Percentiles rank a stretch among this genome's conserved stretches.
These are phyloP conservation scores for Macrophomina tecta DNA, from an alignment of 2,329 filamentous ascomycete genomes.

Conservation along the genomic window DNA sequence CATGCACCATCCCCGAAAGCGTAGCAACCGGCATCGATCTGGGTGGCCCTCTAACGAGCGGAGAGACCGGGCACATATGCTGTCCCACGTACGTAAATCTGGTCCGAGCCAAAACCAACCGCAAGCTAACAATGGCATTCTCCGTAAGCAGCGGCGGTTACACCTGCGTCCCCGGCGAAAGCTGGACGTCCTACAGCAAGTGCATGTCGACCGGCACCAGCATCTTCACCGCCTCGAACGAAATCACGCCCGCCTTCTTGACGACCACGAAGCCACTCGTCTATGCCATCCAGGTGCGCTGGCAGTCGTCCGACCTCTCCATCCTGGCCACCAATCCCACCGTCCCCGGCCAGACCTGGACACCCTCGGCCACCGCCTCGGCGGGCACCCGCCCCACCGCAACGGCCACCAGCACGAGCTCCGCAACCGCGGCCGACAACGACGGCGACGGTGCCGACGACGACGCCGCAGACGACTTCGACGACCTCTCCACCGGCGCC, in stretches of 20 bases:
- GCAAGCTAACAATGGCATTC: neutral
- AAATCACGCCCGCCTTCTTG: neutral
- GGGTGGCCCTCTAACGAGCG: neutral
- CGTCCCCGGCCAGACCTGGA: conserved; percentile 1
- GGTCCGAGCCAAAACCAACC: neutral
- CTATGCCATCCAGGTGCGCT: conserved; percentile 19
- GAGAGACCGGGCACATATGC: conserved; percentile 14
- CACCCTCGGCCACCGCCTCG: neutral
- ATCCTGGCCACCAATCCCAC: conserved; percentile 14
- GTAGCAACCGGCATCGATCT: neutral
- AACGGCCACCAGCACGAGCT: neutral
- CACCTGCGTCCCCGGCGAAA: neutral
- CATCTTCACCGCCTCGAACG: neutral
- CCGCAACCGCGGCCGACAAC: neutral
- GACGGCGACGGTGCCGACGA: neutral
- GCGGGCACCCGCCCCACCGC: neutral
- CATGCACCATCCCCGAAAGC: neutral
- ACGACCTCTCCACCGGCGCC: neutral
- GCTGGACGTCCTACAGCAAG: neutral
- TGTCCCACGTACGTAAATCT: conserved; percentile 6
- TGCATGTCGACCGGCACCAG: neutral
- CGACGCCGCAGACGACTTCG: neutral
- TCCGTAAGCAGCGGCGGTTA: neutral
- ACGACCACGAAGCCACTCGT: neutral
- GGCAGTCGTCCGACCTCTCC: neutral